A percentile compares a stretch with the other conserved stretches of the same genome.
These are phyloP conservation scores for Carex arenaria DNA, from an alignment of 202 grass and related monocot species.

Conservation along the genomic window DNA sequence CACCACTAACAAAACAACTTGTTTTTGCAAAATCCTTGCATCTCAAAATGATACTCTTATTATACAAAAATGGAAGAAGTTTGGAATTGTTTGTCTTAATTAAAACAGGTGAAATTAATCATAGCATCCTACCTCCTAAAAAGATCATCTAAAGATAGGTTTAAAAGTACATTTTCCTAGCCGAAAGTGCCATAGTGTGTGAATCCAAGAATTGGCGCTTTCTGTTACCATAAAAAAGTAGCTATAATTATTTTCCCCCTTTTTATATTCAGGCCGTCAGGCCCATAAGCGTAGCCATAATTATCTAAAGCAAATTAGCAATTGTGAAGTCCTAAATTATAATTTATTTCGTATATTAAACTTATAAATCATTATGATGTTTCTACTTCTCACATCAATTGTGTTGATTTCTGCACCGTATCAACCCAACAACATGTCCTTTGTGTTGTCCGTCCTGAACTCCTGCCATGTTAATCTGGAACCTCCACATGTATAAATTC, in stretches of 20 bases:
- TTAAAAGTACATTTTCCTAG: neutral
- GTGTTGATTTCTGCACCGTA: slow-evolving; percentile 19
- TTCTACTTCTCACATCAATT: slow-evolving; percentile 5
- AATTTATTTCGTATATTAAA: neutral
- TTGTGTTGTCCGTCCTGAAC: slow-evolving; percentile 12
- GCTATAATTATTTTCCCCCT: neutral
- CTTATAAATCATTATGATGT: slow-evolving; percentile 1
- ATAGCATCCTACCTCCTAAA: neutral
- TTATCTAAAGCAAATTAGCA: neutral
- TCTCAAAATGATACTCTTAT: neutral
- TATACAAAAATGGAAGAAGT: neutral
- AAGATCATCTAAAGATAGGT: slow-evolving; percentile 6
- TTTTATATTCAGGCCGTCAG: neutral
- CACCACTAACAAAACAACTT: neutral
- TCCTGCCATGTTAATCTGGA: slow-evolving; percentile 1
- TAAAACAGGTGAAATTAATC: neutral
- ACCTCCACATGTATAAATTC: slow-evolving; percentile 19
- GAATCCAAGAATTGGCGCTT: slow-evolving; percentile 18
- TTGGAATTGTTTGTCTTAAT: neutral
- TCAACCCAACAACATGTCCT: slow-evolving; percentile 22
- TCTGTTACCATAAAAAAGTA: neutral
- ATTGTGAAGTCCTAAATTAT: neutral
- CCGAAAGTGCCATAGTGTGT: slow-evolving; percentile 21
- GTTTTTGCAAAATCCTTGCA: neutral
- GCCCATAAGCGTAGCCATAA: neutral